Evolutionary conservation across 2,329 filamentous ascomycete genomes (phyloP), one percentile per base, ranked within the genome.

Genomic region (Monosporascus sp.): DNA sequence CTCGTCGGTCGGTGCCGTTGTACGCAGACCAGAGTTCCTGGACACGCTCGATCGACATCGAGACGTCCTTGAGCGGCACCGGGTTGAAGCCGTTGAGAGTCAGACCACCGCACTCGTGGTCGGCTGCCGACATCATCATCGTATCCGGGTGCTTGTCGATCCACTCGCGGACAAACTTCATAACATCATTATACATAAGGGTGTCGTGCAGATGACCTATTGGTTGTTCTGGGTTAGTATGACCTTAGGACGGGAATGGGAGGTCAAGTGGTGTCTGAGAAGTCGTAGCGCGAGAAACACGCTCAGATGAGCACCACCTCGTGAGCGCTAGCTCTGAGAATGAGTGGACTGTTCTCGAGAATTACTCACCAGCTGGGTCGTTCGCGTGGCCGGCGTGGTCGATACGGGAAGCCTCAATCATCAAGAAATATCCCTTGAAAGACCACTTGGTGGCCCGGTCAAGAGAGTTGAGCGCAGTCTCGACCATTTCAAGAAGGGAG

Each of bases 321-420:
- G 27, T 31, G 27, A 11, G 9, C 27, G 27, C 27, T 31, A 31
- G 27, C 11, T 31, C 27, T 11, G 27, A 31, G 27, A 11, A 11
- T 11, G 27, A 31, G 9, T 11, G 31, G 31, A 35, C 31, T 5
- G 11, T 14, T 14, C 31, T 14, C 31, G 3, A 35, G 31, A 14
- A 14, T 35, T 35, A 44, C 41, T 44, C 20, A 44, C 41, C 41
- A 25, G 75, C 76, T 4, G 79, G 76, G 58, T 81, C 79, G 58
- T 80, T 81, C 62, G 75, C 75, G 59, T 81, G 79, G 48, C 65
- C 63, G 35, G 68, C 65, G 54, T 71, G 68, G 54, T 70, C 68
- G 53, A 71, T 71, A 31, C 68, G 63, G 7, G 65, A 68, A n/a
- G 68, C 68, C 57, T 70, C 68, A 44, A 70, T 69, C 65, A 74